A percentile compares a stretch with the other conserved stretches of the same genome.
Evolutionary conservation across 352 stramenopile genomes (phyloP).

Genomic region (Phytophthora multivora): DNA sequence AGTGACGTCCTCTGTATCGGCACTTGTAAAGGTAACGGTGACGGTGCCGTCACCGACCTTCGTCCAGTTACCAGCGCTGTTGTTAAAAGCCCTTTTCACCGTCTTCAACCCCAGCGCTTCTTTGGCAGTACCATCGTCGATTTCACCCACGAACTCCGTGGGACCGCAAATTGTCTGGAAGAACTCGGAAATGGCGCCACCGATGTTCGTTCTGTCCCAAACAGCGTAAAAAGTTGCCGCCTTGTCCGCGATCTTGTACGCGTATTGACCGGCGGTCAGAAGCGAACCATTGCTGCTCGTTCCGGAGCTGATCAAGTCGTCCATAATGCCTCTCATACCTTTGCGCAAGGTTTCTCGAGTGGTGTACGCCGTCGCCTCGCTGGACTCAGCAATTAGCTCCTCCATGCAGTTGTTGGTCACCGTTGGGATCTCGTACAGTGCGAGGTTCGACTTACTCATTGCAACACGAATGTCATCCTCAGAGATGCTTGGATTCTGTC

Average conservation of each 20-base stretch:
- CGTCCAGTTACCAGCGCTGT: conserved; percentile 41
- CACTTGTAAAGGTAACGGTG: conserved; percentile 39
- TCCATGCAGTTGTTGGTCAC: conserved; percentile 51
- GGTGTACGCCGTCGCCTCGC: conserved; percentile 27
- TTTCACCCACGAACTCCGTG: conserved; percentile 49
- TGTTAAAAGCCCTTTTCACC: conserved; percentile 46
- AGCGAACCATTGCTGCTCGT: conserved; percentile 44
- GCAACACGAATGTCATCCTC: conserved; percentile 36
- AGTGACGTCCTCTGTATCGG: conserved; percentile 37
- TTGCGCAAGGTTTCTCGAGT: conserved; percentile 54
- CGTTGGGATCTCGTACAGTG: conserved; percentile 55
- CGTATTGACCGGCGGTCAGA: conserved; percentile 40
- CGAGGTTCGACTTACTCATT: conserved; percentile 42
- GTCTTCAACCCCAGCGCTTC: conserved; percentile 48
- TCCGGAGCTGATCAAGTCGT: conserved; percentile 49
- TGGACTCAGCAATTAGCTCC: conserved; percentile 35
- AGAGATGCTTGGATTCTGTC: conserved; percentile 31
- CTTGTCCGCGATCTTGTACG: conserved; percentile 46
- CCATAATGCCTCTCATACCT: conserved; percentile 47
- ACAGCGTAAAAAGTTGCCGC: conserved; percentile 45
- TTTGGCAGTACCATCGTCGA: conserved; percentile 50
- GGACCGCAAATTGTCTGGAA: conserved; percentile 62
- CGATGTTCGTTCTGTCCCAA: conserved; percentile 53
- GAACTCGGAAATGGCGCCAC: conserved; percentile 45
- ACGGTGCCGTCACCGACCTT: conserved; percentile 38